Base-by-base conservation (phyloP, 768 basidiomycete species). In the Leccinellum albellum region DNA sequence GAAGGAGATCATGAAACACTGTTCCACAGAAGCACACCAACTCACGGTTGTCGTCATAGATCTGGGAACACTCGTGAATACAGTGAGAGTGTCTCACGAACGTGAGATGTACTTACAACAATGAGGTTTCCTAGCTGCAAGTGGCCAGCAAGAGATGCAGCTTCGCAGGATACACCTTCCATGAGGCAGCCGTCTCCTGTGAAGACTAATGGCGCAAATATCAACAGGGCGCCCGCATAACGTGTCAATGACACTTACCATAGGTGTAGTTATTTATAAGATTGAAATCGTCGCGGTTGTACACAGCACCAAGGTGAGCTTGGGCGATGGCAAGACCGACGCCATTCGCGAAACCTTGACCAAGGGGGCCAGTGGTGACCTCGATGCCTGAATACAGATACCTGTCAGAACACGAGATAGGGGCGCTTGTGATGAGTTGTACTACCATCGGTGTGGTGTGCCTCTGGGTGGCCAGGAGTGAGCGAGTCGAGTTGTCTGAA, bases 31-130 rank as follows among this genome's bases (percentile, higher is more conserved):
- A 29, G 20, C 20, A 20, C 21, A 6, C 46, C 58, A 55, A 75
- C 88, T 67, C 73, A 93, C 91, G 89, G 77, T 98, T 97, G 76
- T 97, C 94, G 68, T 98, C 95, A 74, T 95, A 97, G 68, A 97
- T 79, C 90, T 91, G 51, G 8, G 45, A 46, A 47, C 28, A 51
- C 21, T 33, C 3, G 59, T 74, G 32, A 74, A 59, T 46, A 54
- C 28, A 23, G 51, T 23, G 35, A 62, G 15, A 14, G 56, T n/a
- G 47, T 57, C 51, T 56, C 56, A 57, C 33, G 29, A 53, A 53
- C 46, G 53, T 53, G 63, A 59, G 51, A 56, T 56, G 48, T 28
- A 82, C 89, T 69, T 71, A 91, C 89, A 56, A 89, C 91, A 67
- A 98, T 87, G 66, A 98, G 79, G 75, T 95, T 97, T 55, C 91